Evolutionary conservation across 352 stramenopile genomes (phyloP), one percentile per base, ranked within the genome.

Genomic region (Pythium plurisporium): DNA sequence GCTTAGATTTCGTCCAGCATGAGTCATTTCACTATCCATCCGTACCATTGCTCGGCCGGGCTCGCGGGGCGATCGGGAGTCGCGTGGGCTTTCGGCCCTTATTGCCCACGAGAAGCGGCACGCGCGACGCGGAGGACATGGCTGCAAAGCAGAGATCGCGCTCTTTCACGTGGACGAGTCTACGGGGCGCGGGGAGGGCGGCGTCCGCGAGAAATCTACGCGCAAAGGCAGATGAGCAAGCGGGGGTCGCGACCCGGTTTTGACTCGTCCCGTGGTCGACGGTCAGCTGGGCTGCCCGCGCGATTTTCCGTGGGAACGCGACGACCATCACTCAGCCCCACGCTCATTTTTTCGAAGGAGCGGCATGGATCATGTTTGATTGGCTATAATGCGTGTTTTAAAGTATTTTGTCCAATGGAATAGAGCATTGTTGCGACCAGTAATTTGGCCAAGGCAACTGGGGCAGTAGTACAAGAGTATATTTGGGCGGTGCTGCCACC

Each of bases 101-200:
- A 64, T 75, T 83, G 56, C 84, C 84, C 11, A 88, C 67, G 34
- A 94, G 64, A 51, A 94, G 72, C 62, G 83, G 83, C 43, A 94
- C 83, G 27, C 83, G 83, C 46, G 79, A 87, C 59, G 68, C 29
- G 22, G 56, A 59, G 25, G 74, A 70, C 74, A 83, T 83, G 38
- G 29, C 55, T 64, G 50, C 25, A 29, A 51, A 62, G 50, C 50
- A 23, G 10, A 33, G 33, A 52, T 55, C 19, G 12, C n/a, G 11
- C 9, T 19, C 41, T 59, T 40, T 50, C 25, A 51, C 41, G 25
- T 44, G n/a, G 19, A 19, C 11, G 1, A 23, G 27, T n/a, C 23
- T n/a, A 14, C 6, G n/a, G 20, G 15, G 19, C 25, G 22, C 8
- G 23, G 25, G 37, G 31, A 22, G 9, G 37, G 20, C 27, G 17